Evolutionary conservation across 306 rosid species (phyloP), one percentile per base, ranked within the genome.

Genomic region (Carpinus viminea): DNA sequence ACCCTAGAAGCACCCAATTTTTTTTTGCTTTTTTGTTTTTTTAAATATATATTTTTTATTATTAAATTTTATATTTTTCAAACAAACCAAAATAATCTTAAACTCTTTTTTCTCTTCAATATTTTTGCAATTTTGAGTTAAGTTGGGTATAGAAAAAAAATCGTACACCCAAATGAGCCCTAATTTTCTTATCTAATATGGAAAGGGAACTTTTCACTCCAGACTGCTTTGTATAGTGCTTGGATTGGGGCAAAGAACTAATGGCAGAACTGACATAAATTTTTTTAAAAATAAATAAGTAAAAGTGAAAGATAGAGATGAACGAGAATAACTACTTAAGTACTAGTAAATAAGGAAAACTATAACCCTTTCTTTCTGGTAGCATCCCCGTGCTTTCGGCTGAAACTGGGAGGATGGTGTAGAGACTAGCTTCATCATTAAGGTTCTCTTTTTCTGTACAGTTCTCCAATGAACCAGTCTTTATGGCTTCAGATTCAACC

Each of bases 341-440:
- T 12, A 13, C 55, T 45, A 54, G 15, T 53, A 52, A 17, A 21
- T 26, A 15, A 0, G 43, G 74, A 76, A 43, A 43, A 76, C 18
- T 34, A 62, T 84, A 85, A 94, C 97, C 97, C 31, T 85, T 79
- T 26, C 88, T 90, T 66, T 87, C 88, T 56, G 97, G 93, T 66
- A 92, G 76, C 74, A 94, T 50, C 80, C 95, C 93, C 12, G 92
- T 28, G 28, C 69, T 83, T 88, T 94, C 97, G 61, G 97, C 98
- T 28, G 97, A 94, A 61, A 94, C 73, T 24, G 98, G 98, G 50
- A 92, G 74, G 72, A 92, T 79, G 1, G 78, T 7, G 12, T 82
- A 78, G 76, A 83, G 85, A 47, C 83, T 85, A 18, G 31, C 62
- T 73, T 84, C 89, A 64, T 85, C 86, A 57, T 77, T 59, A 36